Evolutionary conservation across 108 stramenopile genomes (phyloP), one percentile per base, ranked within the genome.

Genomic region (Phaeodactylum tricornutum): DNA sequence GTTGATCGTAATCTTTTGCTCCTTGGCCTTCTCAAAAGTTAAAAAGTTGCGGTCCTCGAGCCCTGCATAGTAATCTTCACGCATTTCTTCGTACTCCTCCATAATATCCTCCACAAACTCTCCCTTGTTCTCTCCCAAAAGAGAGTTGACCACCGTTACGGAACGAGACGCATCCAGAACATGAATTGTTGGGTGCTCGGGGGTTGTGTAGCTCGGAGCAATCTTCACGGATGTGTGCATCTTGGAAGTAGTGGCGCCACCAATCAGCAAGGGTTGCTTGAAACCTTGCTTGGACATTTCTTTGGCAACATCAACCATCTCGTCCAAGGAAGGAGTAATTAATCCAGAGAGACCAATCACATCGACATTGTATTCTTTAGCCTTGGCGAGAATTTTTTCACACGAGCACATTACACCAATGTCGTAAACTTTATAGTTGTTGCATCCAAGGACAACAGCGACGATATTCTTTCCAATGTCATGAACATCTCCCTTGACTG

Each of bases 391-490:
- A 72, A 99, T 98, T 1, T 53, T 38, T 57, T 99, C 98, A 55
- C 94, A 97, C 3, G 96, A 76, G 53, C 72, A 71, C 98, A 99
- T 99, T 43, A 99, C 98, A 25, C 98, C 98, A 50, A 99, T 88
- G 66, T 99, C 98, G 66, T 95, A 96, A 14, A 99, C 98, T 68
- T 97, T 97, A 84, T 75, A 98, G 62, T 97, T 97, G 74, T 99
- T 99, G 87, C 98, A 99, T 12, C 97, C 97, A 22, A 99, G 79
- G 21, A 99, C 96, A 29, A 99, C 97, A 38, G 94, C 86, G 31
- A 98, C 96, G 66, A 99, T 99, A 69, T 99, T 99, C 72, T 99
- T 99, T 45, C 98, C 98, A 48, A 99, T 99, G 54, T 99, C 98
- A 67, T 99, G 98, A 21, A 99, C 98, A 64, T 99, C 98, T 29